Base-by-base conservation (phyloP, 495 filamentous ascomycete species). In the Penicillium egyptiacum region DNA sequence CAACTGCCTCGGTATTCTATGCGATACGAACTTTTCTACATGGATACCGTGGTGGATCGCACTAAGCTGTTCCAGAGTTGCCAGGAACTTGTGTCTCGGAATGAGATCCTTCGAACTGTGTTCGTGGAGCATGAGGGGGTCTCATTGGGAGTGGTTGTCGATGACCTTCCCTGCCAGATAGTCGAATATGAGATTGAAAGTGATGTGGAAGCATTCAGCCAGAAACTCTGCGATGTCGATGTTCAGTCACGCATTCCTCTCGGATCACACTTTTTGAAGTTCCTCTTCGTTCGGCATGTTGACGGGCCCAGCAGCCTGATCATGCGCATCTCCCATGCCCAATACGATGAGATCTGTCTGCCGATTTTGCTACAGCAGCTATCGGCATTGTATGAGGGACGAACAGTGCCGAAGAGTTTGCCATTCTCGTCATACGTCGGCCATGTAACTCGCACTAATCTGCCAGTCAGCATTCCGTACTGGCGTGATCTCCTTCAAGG, bases 291-390 rank as follows among this genome's bases (percentile, higher is more conserved):
- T 43, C 64, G 69, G 19, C 61, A 66, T 30, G 67, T 64, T 17
- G 56, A 58, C 14, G 58, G 62, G 2, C 55, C 65, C 22, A 72
- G 71, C 58, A 72, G 66, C 20, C 76, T 86, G 26, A 57, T 72
- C 39, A 72, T 86, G 56, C 71, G 81, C 8, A 74, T 86, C 3
- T 84, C 81, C 0, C 83, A 86, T 62, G 80, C 83, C 0, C 83
- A 84, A 48, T 86, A 86, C 64, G 83, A 86, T 55, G 83, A 79
- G 42, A 74, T 84, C 11, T 84, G 75, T 57, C 78, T 86, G 2
- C 79, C 82, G 11, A 65, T 69, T 6, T 66, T 84, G 7, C 67
- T 83, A 6, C 43, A 64, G 6, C 74, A 80, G 4, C 67, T 76
- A 4, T 53, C 68, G 14, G 64, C 60, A 1, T 50, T 67, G 0